Base-by-base conservation (phyloP, 805 yeast genomes). In the Saccharomycopsis selenospora region DNA sequence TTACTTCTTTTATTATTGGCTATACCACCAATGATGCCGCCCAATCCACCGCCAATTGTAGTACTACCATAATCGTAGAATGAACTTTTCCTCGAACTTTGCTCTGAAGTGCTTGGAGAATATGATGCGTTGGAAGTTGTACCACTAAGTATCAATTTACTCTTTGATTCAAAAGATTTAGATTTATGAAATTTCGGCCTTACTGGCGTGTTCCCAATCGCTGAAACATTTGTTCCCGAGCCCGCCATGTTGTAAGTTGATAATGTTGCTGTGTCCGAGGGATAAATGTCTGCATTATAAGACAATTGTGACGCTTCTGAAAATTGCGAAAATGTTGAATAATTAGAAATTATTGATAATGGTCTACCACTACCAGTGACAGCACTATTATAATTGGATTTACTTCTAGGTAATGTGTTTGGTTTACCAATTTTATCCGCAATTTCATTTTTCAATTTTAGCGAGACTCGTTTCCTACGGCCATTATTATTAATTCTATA, bases 51-150 rank as follows among this genome's bases (percentile, higher is more conserved):
- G 13, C 20, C 48, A 22, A 45, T 33, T 25, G 47, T 46, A 14
- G 47, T 52, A 2, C 50, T 51, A 27, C 49, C 48, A 43, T 49
- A 52, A 28, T 52, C 55, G 24, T 52, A 52, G 17, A 52, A 52
- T 5, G 55, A 52, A 43, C 55, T 52, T 46, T 47, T 49, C 40
- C 55, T 43, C 4, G 53, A 49, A 28, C 55, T 52, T 22, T 52
- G 55, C 40, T 52, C 55, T 11, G 53, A 49, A 6, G 53, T 47
- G 25, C 51, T 46, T 24, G 55, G 55, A 2, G 53, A 49, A 40
- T 52, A 49, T 18, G 52, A 48, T 10, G 50, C 55, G 30, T 22
- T 43, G 13, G 46, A 42, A n/a, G 45, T 36, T 23, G 47, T 41
- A 3, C 53, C 53, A 36, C 50, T 41, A 25, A 27, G 29, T 7